A percentile compares a stretch with the other conserved stretches of the same genome.
Evolutionary conservation across 129 eudicot genomes (phyloP).

Genomic region (Tanacetum coccineum): DNA sequence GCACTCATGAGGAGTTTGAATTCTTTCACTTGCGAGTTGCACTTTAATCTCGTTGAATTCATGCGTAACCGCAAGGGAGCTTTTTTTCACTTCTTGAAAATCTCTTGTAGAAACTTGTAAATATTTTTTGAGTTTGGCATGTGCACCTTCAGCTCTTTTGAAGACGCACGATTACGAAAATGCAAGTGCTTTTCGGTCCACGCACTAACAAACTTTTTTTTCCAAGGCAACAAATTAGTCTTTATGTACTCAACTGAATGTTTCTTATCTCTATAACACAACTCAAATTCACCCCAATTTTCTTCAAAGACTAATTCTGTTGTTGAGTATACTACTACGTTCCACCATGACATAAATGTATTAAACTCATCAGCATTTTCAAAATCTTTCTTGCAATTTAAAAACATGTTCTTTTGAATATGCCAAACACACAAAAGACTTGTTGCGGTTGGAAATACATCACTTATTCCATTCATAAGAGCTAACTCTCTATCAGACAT

Average conservation of each 20-base stretch:
- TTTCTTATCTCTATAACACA: background rate
- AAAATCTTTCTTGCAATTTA: background rate
- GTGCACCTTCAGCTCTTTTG: background rate
- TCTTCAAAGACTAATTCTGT: background rate
- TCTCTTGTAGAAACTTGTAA: constrained; percentile 2
- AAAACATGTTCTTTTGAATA: too few species aligned
- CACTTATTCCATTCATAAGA: background rate
- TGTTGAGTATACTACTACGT: background rate
- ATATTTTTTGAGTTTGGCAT: background rate
- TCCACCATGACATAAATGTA: background rate
- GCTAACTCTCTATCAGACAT: constrained; percentile 21
- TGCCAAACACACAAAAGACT: too few species aligned
- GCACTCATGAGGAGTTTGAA: background rate
- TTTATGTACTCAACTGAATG: background rate
- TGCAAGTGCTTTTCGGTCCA: background rate
- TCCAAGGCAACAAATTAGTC: background rate
- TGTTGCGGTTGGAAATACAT: background rate
- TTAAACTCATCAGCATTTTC: background rate
- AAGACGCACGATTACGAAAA: background rate
- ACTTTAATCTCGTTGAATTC: too few species aligned
- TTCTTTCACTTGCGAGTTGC: too few species aligned
- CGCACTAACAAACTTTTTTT: background rate
- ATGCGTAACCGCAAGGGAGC: background rate
- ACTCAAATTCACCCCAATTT: background rate
- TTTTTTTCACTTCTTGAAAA: background rate